These are phyloP conservation scores for Fusarium veterinarium DNA, from an alignment of 2,329 filamentous ascomycete species.

Conservation along the genomic window DNA sequence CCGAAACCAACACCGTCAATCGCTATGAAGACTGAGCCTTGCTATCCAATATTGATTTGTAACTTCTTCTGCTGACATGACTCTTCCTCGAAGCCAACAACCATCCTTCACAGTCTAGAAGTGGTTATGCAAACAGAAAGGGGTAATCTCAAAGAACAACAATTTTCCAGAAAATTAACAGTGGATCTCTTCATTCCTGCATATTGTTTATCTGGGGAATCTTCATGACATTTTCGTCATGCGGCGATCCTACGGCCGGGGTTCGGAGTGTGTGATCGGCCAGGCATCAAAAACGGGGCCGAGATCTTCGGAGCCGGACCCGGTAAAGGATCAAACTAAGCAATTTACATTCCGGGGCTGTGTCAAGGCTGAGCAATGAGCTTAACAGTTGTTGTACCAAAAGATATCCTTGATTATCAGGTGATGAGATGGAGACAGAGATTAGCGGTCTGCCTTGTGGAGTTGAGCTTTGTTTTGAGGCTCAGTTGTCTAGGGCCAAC, in stretches of 20 bases:
- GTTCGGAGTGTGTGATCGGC: conserved; percentile 2
- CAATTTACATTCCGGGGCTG: conserved; percentile 9
- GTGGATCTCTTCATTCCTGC: background rate
- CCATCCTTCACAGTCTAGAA: background rate
- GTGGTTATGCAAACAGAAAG: conserved; percentile 13
- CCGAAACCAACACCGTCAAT: background rate
- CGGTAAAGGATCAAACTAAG: background rate
- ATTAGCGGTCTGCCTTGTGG: conserved; percentile 27
- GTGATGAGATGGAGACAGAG: background rate
- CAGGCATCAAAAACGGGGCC: conserved; percentile 11
- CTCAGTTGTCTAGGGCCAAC: background rate
- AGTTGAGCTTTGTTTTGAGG: conserved; percentile 11
- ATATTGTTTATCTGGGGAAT: background rate
- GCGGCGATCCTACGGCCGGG: conserved; percentile 9
- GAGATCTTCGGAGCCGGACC: conserved; percentile 17
- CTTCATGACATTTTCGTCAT: conserved; percentile 9
- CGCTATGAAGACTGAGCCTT: background rate
- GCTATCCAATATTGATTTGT: background rate
- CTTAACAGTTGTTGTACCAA: background rate
- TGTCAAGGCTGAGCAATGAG: conserved; percentile 20
- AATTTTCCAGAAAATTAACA: conserved; percentile 10
- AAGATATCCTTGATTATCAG: background rate
- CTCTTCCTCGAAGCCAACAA: background rate
- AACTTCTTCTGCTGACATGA: background rate
- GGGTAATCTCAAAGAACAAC: background rate